These are phyloP conservation scores for Hypoxylon sp. DNA, from an alignment of 2,329 filamentous ascomycete species.

Conservation along the genomic window DNA sequence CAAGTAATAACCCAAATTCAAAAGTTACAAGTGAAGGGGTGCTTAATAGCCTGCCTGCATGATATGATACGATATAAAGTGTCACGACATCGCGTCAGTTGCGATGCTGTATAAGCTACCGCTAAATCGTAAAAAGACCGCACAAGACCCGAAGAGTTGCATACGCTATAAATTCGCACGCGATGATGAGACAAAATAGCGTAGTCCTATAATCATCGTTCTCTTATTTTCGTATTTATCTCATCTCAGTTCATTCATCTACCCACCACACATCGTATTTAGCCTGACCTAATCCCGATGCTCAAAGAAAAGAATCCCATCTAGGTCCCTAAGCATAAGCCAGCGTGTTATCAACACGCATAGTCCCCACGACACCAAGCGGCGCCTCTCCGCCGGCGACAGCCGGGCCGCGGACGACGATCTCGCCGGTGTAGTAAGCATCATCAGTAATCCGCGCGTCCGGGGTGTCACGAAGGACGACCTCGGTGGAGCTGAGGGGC, in stretches of 20 bases:
- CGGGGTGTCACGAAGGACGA: slow-evolving; percentile 74
- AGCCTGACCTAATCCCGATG: neutral
- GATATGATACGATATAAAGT: too few relatives aligned
- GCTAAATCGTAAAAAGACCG: too few relatives aligned
- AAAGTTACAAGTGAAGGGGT: neutral
- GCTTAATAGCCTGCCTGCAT: neutral
- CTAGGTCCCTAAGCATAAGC: slow-evolving; percentile 53
- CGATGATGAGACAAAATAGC: too few relatives aligned
- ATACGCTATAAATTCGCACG: too few relatives aligned
- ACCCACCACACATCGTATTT: neutral
- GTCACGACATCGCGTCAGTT: too few relatives aligned
- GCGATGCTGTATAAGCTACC: too few relatives aligned
- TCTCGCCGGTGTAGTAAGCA: slow-evolving; percentile 68
- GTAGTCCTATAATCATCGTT: too few relatives aligned
- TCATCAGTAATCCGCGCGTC: slow-evolving; percentile 68
- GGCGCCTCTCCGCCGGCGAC: slow-evolving; percentile 71
- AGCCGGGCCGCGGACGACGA: slow-evolving; percentile 75
- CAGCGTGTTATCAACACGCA: slow-evolving; percentile 77
- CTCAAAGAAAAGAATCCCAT: neutral
- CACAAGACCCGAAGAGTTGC: too few relatives aligned
- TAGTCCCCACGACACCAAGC: slow-evolving; percentile 69
- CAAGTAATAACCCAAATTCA: slow-evolving; percentile 17
- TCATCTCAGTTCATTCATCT: too few relatives aligned
- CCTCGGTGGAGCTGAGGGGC: slow-evolving; percentile 80
- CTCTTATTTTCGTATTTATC: too few relatives aligned